Conservation (phyloP, 148 eudicot genomes). For the Vaccinium macrocarpon region DNA sequence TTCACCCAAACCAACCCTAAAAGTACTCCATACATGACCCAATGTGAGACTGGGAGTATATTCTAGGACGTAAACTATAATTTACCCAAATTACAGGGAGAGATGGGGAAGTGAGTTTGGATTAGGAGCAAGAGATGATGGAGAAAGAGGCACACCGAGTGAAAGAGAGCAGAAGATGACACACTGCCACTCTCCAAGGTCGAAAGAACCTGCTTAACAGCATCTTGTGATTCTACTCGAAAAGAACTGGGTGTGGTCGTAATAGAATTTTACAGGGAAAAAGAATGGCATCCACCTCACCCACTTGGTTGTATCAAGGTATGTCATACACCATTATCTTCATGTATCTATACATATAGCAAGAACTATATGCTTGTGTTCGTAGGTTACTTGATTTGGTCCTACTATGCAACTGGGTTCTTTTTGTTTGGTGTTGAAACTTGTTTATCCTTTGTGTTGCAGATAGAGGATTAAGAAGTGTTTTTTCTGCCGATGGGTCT, state of each 20-base stretch:
- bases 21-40: neutral
- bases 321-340: neutral
- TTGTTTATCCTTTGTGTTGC: neutral
- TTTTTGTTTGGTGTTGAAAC: neutral
- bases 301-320: constrained; percentile 19
- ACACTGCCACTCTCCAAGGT: neutral
- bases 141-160: neutral
- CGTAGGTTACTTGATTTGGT: neutral
- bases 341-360: neutral
- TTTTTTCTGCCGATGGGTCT: constrained; percentile 11
- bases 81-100: neutral
- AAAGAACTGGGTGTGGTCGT: neutral
- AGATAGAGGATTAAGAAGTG: constrained; percentile 18
- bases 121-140: neutral
- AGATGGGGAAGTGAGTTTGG: neutral
- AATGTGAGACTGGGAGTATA: neutral
- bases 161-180: neutral
- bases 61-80: neutral
- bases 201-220: neutral
- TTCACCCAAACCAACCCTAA: too few species aligned
- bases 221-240: neutral
- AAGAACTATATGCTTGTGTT: neutral
- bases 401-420: neutral
- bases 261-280: neutral
- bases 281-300: constrained; percentile 6